phyloP scores from a whole-genome alignment of 441 rosid species.

The Erodium chrysanthum region DNA sequence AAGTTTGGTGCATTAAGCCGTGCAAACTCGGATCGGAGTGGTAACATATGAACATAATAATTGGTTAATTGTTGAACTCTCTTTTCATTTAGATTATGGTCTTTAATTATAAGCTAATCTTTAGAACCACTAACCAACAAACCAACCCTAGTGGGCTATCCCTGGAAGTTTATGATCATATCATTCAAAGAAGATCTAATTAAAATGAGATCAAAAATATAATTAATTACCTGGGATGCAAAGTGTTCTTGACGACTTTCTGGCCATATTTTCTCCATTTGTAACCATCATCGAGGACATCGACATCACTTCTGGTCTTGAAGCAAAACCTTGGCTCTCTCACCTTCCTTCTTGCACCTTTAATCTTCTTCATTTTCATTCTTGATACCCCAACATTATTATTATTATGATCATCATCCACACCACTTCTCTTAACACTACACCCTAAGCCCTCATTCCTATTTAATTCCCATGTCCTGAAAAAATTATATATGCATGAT shows the following conservation, averaged over 20 bases:
- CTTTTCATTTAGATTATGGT: neutral
- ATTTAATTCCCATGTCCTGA: conserved; percentile 41
- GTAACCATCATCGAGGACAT: conserved; percentile 92
- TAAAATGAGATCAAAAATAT: too few relatives aligned
- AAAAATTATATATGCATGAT: too few relatives aligned
- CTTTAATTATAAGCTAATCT: neutral
- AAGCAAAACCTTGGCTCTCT: conserved; percentile 96
- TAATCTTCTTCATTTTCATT: conserved; percentile 66
- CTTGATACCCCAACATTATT: conserved; percentile 37
- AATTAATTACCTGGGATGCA: conserved; percentile 68
- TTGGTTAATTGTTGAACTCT: neutral
- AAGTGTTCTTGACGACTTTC: conserved; percentile 96
- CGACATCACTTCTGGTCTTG: conserved; percentile 90
- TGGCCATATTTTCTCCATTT: conserved; percentile 98
- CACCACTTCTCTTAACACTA: conserved; percentile 27
- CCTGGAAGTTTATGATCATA: too few relatives aligned
- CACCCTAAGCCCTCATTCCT: conserved; percentile 18
- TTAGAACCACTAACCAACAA: too few relatives aligned
- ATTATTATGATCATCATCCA: conserved; percentile 16
- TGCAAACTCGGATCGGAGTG: too few relatives aligned
- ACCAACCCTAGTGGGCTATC: too few relatives aligned
- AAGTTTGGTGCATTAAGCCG: neutral
- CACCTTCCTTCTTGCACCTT: conserved; percentile 62
- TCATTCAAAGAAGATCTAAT: too few relatives aligned
- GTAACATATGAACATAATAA: neutral